phyloP scores from a whole-genome alignment of 257 asterid species.

The Solanum bulbocastanum region DNA sequence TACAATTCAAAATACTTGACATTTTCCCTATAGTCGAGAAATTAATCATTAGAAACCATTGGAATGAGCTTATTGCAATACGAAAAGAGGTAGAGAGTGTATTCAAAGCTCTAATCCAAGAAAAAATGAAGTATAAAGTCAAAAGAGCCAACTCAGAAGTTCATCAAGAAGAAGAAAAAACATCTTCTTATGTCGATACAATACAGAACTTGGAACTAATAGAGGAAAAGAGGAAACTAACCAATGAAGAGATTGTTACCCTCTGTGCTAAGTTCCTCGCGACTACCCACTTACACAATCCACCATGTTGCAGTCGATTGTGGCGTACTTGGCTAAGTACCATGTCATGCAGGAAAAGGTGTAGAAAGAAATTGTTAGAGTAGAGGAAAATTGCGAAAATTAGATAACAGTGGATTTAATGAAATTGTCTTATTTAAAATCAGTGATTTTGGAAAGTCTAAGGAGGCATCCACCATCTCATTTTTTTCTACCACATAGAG shows the following conservation, averaged over 20 bases:
- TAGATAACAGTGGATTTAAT: not conserved
- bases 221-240: constrained; percentile 2
- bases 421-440: constrained; percentile 15
- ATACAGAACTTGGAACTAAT: constrained; percentile 5
- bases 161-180: not conserved
- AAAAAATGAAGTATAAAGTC: not conserved
- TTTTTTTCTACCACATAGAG: constrained; percentile 13
- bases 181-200: constrained; percentile 6
- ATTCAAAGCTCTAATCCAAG: constrained; percentile 1
- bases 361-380: not conserved
- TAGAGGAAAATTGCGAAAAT: not conserved
- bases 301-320: constrained; percentile 13
- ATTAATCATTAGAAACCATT: not conserved
- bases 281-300: constrained; percentile 2
- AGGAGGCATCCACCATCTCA: constrained; percentile 17
- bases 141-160: not conserved
- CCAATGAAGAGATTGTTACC: constrained; percentile 1
- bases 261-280: constrained; percentile 10
- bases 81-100: not conserved
- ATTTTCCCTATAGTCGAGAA: constrained; percentile 10
- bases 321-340: constrained; percentile 20
- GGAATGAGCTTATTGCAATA: constrained; percentile 5
- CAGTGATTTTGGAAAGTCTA: constrained; percentile 8
- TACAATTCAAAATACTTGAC: not conserved
- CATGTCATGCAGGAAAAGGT: constrained; percentile 7